These are phyloP conservation scores for Aspergillus cristatus DNA, from an alignment of 495 filamentous ascomycete genomes.

Conservation along the genomic window DNA sequence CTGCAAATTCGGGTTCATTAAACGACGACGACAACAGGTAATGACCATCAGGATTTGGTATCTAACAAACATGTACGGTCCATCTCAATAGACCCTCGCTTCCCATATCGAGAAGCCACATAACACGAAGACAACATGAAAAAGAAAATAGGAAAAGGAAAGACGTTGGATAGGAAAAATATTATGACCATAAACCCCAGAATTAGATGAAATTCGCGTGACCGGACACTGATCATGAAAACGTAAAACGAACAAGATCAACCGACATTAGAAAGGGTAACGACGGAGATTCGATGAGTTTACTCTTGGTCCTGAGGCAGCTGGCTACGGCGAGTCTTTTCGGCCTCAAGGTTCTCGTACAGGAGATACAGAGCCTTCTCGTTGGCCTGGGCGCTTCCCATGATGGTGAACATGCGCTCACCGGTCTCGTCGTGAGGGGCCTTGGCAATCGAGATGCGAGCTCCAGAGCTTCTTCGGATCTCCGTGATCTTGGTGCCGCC, in stretches of 20 bases:
- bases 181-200: not conserved
- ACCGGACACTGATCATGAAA: too few species aligned
- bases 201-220: too few species aligned
- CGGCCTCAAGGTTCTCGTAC: conserved; percentile 97
- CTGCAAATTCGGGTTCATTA: conserved; percentile 14
- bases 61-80: conserved; percentile 21
- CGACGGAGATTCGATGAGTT: conserved; percentile 4
- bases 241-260: too few species aligned
- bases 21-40: conserved; percentile 1
- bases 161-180: conserved; percentile 23
- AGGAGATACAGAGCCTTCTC: conserved; percentile 92
- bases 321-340: conserved; percentile 93
- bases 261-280: too few species aligned
- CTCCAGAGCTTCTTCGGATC: conserved; percentile 91
- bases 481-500: conserved; percentile 94
- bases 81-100: conserved; percentile 22
- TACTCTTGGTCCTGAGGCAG: conserved; percentile 70
- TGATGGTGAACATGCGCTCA: conserved; percentile 99
- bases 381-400: conserved; percentile 82
- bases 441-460: conserved; percentile 97
- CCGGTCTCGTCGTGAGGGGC: conserved; percentile 94
- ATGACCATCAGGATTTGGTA: conserved; percentile 16
- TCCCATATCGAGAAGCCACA: conserved; percentile 48
- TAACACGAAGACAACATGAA: conserved; percentile 38
- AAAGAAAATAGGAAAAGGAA: conserved; percentile 40